A percentile compares a stretch with the other conserved stretches of the same genome.
These are phyloP conservation scores for Spatholobus suberectus DNA, from an alignment of 306 rosid genomes.

Conservation along the genomic window DNA sequence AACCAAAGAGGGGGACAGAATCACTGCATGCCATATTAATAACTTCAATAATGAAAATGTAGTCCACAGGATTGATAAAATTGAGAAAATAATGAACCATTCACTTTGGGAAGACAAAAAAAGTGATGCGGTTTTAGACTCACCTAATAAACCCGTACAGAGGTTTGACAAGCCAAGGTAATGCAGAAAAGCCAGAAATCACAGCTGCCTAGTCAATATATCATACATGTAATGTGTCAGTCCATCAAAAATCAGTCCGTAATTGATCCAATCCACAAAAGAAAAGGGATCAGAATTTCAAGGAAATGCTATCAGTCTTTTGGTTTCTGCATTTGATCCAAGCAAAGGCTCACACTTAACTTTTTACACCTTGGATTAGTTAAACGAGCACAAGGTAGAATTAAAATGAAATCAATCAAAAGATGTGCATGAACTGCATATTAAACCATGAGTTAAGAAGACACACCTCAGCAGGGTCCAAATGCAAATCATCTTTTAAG, in stretches of 20 bases:
- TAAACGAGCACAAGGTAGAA: constrained; percentile 3
- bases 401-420: constrained; percentile 18
- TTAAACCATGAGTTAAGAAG: constrained; percentile 35
- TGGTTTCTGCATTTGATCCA: constrained; percentile 1
- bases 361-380: constrained; percentile 6
- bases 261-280: constrained; percentile 18
- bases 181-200: constrained; percentile 79
- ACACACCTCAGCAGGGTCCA: constrained; percentile 96
- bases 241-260: constrained; percentile 12
- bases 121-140: constrained; percentile 32
- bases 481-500: constrained; percentile 90
- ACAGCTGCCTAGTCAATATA: constrained; percentile 90
- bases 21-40: constrained; percentile 66
- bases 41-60: constrained; percentile 8
- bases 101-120: constrained; percentile 11
- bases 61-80: neutral
- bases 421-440: constrained; percentile 14
- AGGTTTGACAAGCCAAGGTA: constrained; percentile 96
- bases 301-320: constrained; percentile 3
- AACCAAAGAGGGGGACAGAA: constrained; percentile 97
- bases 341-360: constrained; percentile 5
- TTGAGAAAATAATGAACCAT: constrained; percentile 2
- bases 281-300: neutral
- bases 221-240: constrained; percentile 45
- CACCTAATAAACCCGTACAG: constrained; percentile 94